A percentile compares a stretch with the other conserved stretches of the same genome.
Evolutionary conservation across 1,284 basidiomycete genomes (phyloP).

Genomic region (Fomitopsis betulina): DNA sequence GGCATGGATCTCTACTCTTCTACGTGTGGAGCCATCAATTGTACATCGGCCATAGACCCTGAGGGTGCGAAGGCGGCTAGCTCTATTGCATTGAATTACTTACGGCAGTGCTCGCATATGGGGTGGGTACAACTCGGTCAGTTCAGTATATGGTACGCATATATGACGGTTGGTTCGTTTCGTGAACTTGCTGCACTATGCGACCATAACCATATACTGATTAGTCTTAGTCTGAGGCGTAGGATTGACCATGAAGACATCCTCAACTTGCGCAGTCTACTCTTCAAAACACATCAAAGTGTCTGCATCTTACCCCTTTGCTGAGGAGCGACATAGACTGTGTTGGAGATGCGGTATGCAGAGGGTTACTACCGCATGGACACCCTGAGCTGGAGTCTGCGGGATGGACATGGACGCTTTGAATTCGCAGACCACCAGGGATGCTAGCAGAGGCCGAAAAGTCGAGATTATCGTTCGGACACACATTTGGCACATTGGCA

Average conservation of each 20-base stretch:
- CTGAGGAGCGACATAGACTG: constrained; percentile 25
- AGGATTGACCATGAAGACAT: constrained; percentile 25
- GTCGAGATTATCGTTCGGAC: constrained; percentile 28
- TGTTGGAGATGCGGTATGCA: constrained; percentile 23
- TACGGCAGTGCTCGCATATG: neutral
- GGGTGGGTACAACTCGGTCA: constrained; percentile 25
- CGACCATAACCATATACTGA: neutral
- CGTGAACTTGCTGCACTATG: neutral
- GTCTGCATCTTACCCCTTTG: constrained; percentile 12
- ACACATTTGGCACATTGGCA: constrained; percentile 27
- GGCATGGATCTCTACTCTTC: constrained; percentile 27
- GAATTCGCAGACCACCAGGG: constrained; percentile 19
- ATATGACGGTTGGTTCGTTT: constrained; percentile 21
- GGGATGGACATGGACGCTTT: constrained; percentile 24
- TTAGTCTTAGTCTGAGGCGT: neutral
- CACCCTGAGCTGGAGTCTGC: constrained; percentile 23
- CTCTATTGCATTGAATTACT: neutral
- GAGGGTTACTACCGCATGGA: constrained; percentile 28
- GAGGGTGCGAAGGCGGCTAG: constrained; percentile 22
- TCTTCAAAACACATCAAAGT: constrained; percentile 18
- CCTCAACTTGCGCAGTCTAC: constrained; percentile 17
- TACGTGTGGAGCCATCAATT: constrained; percentile 22
- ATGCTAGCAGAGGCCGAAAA: constrained; percentile 5
- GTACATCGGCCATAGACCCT: constrained; percentile 23
- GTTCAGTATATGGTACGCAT: constrained; percentile 26